Conservation (phyloP, 1,284 basidiomycete genomes). For the Pseudozyma pruni region DNA sequence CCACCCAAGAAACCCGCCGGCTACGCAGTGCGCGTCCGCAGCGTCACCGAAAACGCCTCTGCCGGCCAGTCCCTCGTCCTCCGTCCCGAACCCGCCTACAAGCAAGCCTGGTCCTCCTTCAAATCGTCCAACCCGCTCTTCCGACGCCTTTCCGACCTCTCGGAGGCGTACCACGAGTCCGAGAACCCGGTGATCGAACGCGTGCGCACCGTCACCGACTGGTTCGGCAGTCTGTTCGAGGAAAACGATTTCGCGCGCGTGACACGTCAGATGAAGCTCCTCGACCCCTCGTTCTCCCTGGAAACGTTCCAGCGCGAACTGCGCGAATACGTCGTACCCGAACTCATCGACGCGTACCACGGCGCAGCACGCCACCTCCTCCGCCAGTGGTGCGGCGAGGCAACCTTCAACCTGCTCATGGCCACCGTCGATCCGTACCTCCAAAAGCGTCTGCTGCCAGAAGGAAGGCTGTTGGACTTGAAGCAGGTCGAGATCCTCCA, state of each 20-base stretch:
- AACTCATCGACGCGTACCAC: conserved; percentile 95
- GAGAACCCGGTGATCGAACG: conserved; percentile 89
- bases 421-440: conserved; percentile 96
- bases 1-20: conserved; percentile 44
- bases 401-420: conserved; percentile 90
- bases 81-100: conserved; percentile 57
- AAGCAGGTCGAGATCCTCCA: conserved; percentile 63
- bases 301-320: conserved; percentile 90
- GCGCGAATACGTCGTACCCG: conserved; percentile 95
- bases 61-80: conserved; percentile 59
- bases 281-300: conserved; percentile 87
- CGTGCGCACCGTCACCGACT: conserved; percentile 83
- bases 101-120: conserved; percentile 57
- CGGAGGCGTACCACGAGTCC: conserved; percentile 80
- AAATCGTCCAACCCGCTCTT: conserved; percentile 58
- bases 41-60: conserved; percentile 42
- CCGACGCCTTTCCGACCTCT: conserved; percentile 44
- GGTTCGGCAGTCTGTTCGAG: conserved; percentile 88
- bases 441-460: conserved; percentile 78
- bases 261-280: conserved; percentile 81
- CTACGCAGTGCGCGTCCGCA: conserved; percentile 53
- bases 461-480: conserved; percentile 63
- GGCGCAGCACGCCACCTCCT: conserved; percentile 86
- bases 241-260: conserved; percentile 98
- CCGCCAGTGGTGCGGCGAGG: conserved; percentile 93